Evolutionary conservation across 192 early-diverging fungal genomes (phyloP).

Genomic region (Oehlia diaphana): DNA sequence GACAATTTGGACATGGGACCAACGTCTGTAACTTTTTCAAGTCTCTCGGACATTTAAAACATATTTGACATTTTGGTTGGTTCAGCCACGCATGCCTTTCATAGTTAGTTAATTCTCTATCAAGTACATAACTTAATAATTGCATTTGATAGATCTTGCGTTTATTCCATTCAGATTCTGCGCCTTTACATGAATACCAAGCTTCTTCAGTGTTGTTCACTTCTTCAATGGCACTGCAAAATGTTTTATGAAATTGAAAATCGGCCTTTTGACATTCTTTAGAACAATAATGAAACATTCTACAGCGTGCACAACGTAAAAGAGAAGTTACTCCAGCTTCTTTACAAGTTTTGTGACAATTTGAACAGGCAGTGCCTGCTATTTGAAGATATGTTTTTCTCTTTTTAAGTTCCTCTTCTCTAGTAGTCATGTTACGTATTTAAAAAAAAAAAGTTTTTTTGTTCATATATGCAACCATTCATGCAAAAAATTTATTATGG

Average conservation of each 20-base stretch:
- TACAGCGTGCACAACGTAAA: slow-evolving; percentile 21
- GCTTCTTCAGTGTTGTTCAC: neutral
- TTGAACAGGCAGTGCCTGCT: slow-evolving; percentile 3
- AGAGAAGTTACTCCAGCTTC: slow-evolving; percentile 3
- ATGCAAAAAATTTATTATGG: no score
- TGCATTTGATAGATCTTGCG: slow-evolving; percentile 21
- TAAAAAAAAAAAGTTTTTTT: neutral
- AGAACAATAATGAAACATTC: slow-evolving; percentile 25
- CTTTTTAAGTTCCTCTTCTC: slow-evolving; percentile 19
- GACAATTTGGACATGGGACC: slow-evolving; percentile 15
- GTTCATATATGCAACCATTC: no score
- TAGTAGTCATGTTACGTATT: neutral
- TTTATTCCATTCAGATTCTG: slow-evolving; percentile 28
- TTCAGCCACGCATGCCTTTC: slow-evolving; percentile 11
- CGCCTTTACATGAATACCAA: slow-evolving; percentile 20
- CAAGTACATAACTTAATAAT: slow-evolving; percentile 1
- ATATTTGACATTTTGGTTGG: slow-evolving; percentile 30
- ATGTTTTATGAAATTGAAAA: slow-evolving; percentile 17
- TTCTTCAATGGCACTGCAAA: slow-evolving; percentile 14
- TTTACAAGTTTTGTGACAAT: slow-evolving; percentile 18
- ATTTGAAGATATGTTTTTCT: slow-evolving; percentile 24
- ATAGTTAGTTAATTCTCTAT: neutral
- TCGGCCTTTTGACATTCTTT: slow-evolving; percentile 27
- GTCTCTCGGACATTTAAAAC: slow-evolving; percentile 14
- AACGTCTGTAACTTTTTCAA: neutral